Evolutionary conservation across 768 basidiomycete genomes (phyloP), one percentile per base, ranked within the genome.

Genomic region (Mycena venus): DNA sequence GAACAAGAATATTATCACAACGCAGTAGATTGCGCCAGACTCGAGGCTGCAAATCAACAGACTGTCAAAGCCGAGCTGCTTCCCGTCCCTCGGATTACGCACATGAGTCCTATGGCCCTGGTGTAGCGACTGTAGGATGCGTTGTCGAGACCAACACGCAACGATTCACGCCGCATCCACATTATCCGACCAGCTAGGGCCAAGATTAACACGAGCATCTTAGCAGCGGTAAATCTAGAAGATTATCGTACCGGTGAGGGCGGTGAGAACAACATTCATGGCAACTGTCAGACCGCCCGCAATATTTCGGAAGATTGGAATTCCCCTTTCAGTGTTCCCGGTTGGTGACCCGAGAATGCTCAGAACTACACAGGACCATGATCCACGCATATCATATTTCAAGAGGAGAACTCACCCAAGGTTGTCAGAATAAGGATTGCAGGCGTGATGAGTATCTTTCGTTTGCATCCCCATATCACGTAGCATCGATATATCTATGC

Each of bases 121-220:
- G 9, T 64, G 63, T 51, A 64, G 12, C 44, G 44, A 23, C n/a
- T 10, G 17, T 32, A 32, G 44, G 23, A 19, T 51, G 44, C 12
- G 8, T n/a, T 17, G 12, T 34, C 21, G 11, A 51, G 47, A 21
- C 44, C 49, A 14, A 23, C 32, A 25, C 51, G 29, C 15, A n/a
- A 9, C 23, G 63, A 23, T 10, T 27, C 12, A 32, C 47, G 63
- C 44, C 17, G 15, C 10, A 49, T 51, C 63, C 63, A 64, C 23
- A 29, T 36, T 64, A 64, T 64, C 31, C 63, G 44, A 23, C 63
- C 47, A 51, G 63, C 63, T 64, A 21, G n/a, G n/a, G n/a, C n/a
- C n/a, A n/a, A n/a, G n/a, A n/a, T n/a, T n/a, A n/a, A n/a, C 1
- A 14, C n/a, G 44, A 23, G 10, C 2, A 14, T 17, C 4, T 64